These are phyloP conservation scores for Volvox africanus DNA, from an alignment of 139 green algal genomes.

Conservation along the genomic window DNA sequence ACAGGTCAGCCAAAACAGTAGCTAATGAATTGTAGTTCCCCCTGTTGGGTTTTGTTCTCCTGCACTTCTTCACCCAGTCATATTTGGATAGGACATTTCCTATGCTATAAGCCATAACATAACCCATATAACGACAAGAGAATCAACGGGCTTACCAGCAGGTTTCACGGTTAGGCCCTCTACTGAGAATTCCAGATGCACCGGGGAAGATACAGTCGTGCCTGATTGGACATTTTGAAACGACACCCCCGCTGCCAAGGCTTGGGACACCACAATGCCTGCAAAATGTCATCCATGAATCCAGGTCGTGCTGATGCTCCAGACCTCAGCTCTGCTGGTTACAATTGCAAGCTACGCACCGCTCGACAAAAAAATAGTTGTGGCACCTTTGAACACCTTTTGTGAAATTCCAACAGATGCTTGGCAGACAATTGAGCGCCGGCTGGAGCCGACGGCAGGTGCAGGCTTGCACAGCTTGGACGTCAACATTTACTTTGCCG, in stretches of 20 bases:
- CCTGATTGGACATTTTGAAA: conserved; percentile 42
- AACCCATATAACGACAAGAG: too few species aligned
- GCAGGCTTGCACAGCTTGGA: background rate
- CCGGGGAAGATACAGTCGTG: conserved; percentile 26
- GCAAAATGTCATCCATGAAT: background rate
- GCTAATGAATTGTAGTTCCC: too few species aligned
- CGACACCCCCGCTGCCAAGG: conserved; percentile 39
- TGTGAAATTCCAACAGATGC: background rate
- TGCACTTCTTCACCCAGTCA: too few species aligned
- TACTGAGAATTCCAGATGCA: conserved; percentile 64
- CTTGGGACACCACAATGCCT: conserved; percentile 39
- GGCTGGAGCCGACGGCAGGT: background rate
- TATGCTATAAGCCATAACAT: too few species aligned
- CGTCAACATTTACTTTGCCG: background rate
- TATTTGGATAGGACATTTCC: too few species aligned
- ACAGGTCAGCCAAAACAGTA: too few species aligned
- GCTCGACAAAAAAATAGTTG: background rate
- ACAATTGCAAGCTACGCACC: background rate
- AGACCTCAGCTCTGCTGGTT: background rate
- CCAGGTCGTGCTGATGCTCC: too few species aligned
- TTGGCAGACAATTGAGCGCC: background rate
- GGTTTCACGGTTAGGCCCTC: conserved; percentile 58
- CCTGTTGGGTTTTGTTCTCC: too few species aligned
- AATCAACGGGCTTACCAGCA: conserved; percentile 35
- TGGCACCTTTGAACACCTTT: background rate